Conservation (phyloP, 805 yeast species). For the Candida ulmi region DNA sequence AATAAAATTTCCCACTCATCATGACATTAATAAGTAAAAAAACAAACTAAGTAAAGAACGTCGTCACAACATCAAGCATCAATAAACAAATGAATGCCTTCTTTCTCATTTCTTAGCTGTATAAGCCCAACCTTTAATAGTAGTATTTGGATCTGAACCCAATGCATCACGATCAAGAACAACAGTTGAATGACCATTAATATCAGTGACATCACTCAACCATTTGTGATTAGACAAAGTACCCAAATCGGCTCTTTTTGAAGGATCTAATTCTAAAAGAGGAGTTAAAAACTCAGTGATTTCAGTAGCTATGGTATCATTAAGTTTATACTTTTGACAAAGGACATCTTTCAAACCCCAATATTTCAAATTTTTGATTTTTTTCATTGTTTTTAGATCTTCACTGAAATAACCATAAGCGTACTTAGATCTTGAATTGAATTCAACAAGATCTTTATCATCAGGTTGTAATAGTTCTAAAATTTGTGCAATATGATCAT, state of each 20-base stretch:
- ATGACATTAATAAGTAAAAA: too few species aligned
- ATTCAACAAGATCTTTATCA: slow-evolving; percentile 29
- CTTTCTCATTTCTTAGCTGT: neutral
- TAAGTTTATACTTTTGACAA: slow-evolving; percentile 66
- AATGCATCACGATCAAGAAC: too few species aligned
- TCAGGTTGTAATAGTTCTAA: slow-evolving; percentile 42
- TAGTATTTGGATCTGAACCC: too few species aligned
- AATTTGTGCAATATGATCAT: slow-evolving; percentile 59
- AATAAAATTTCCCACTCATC: too few species aligned
- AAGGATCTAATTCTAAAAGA: slow-evolving; percentile 45
- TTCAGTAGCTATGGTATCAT: slow-evolving; percentile 45
- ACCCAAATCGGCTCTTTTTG: slow-evolving; percentile 48
- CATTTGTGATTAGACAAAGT: slow-evolving; percentile 50
- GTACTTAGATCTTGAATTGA: slow-evolving; percentile 33
- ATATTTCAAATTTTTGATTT: slow-evolving; percentile 64
- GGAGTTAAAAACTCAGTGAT: slow-evolving; percentile 42
- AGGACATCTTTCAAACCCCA: slow-evolving; percentile 74
- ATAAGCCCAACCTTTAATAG: slow-evolving; percentile 22
- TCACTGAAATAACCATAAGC: slow-evolving; percentile 43
- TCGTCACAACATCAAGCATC: too few species aligned
- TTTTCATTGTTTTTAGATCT: slow-evolving; percentile 40
- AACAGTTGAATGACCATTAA: too few species aligned
- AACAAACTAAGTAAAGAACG: too few species aligned
- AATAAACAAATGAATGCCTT: neutral
- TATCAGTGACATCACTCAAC: slow-evolving; percentile 30